Evolutionary conservation across 371 early-diverging fungal genomes (phyloP).

Genomic region (Mucor velutinosus): DNA sequence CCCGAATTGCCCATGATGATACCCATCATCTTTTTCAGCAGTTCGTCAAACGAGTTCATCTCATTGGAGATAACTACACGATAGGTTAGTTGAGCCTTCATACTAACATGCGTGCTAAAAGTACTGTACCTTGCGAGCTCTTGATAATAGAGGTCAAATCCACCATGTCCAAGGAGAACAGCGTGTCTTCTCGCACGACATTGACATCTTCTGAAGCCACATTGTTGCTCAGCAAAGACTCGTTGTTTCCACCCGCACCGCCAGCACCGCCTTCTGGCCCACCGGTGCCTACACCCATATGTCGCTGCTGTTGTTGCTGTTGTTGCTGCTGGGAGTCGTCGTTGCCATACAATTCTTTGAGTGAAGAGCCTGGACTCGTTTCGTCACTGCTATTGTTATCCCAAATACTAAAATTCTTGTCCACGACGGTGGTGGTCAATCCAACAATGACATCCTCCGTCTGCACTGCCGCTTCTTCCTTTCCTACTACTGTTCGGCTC

Average conservation of each 20-base stretch:
- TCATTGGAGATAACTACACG: conserved; percentile 46
- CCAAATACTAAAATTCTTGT: conserved; percentile 14
- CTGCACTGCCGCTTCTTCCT: conserved; percentile 26
- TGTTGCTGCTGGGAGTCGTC: conserved; percentile 13
- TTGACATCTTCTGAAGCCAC: not conserved
- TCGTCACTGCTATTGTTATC: conserved; percentile 29
- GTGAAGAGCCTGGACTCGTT: conserved; percentile 23
- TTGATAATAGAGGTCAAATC: conserved; percentile 51
- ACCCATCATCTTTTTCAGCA: conserved; percentile 46
- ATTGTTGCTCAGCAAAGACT: not conserved
- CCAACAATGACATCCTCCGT: conserved; percentile 37
- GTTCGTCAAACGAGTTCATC: conserved; percentile 51
- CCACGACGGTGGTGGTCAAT: conserved; percentile 10
- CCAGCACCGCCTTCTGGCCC: not conserved
- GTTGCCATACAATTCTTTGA: conserved; percentile 27
- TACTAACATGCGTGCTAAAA: not conserved
- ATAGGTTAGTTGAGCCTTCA: not conserved
- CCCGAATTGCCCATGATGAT: conserved; percentile 51
- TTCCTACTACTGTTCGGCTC: conserved; percentile 21
- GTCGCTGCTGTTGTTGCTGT: not conserved
- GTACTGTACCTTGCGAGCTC: conserved; percentile 44
- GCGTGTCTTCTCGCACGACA: conserved; percentile 26
- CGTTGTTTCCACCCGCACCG: not conserved
- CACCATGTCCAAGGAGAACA: conserved; percentile 49
- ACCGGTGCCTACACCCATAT: not conserved